phyloP scores from a whole-genome alignment of 2,329 filamentous ascomycete species.

The Berkeleyomyces rouxiae region DNA sequence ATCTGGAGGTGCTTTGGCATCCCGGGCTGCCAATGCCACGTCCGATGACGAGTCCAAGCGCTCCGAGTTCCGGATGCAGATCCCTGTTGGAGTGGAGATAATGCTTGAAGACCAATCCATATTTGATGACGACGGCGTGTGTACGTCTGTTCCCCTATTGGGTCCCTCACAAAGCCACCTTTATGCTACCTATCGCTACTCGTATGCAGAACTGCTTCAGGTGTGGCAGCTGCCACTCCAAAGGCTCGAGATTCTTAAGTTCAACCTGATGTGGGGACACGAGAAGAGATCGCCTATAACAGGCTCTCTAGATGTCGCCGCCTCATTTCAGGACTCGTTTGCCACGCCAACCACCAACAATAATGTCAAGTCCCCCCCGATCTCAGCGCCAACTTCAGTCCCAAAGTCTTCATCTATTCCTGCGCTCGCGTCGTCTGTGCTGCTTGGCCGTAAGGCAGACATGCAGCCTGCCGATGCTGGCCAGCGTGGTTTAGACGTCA shows the following conservation, averaged over 20 bases:
- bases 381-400: conserved; percentile 21
- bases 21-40: conserved; percentile 28
- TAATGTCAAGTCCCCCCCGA: not conserved
- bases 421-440: conserved; percentile 24
- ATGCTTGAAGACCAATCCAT: conserved; percentile 42
- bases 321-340: not conserved
- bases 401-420: conserved; percentile 34
- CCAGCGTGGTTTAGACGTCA: conserved; percentile 42
- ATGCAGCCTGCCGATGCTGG: conserved; percentile 24
- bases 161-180: conserved; percentile 31
- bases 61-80: conserved; percentile 23
- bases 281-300: not conserved
- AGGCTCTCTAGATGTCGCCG: not conserved
- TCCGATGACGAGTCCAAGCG: conserved; percentile 36
- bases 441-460: conserved; percentile 23
- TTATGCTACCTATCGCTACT: conserved; percentile 44
- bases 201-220: conserved; percentile 52
- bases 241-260: conserved; percentile 51
- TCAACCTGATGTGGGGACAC: conserved; percentile 37
- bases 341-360: not conserved
- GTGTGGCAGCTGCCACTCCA: conserved; percentile 47
- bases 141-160: conserved; percentile 42
- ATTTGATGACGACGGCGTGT: conserved; percentile 49
- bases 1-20: conserved; percentile 17
- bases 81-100: conserved; percentile 26